Evolutionary conservation across 352 stramenopile genomes (phyloP).

Genomic region (Pythium aphanidermatum): DNA sequence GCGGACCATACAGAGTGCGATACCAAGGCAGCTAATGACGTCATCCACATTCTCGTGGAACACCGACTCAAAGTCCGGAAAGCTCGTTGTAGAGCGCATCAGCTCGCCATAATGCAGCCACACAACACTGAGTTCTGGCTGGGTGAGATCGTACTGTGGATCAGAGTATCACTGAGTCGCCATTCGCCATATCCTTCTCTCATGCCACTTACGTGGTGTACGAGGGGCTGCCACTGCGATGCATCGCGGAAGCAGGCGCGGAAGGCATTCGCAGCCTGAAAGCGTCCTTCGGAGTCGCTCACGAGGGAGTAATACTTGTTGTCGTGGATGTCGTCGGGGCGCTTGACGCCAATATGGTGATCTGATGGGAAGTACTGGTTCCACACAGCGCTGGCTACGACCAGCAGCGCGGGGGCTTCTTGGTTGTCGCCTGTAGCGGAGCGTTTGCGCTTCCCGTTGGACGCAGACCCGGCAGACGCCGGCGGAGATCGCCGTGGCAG

Average conservation of each 20-base stretch:
- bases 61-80: slow-evolving; percentile 21
- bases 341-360: slow-evolving; percentile 31
- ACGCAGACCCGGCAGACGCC: background rate
- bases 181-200: background rate
- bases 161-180: background rate
- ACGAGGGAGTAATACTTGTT: slow-evolving; percentile 23
- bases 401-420: slow-evolving; percentile 5
- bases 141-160: slow-evolving; percentile 22
- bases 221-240: slow-evolving; percentile 21
- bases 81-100: slow-evolving; percentile 17
- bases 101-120: slow-evolving; percentile 25
- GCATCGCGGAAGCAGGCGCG: slow-evolving; percentile 22
- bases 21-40: slow-evolving; percentile 26
- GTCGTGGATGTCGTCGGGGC: slow-evolving; percentile 15
- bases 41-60: slow-evolving; percentile 26
- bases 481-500: slow-evolving; percentile 13
- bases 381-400: slow-evolving; percentile 61
- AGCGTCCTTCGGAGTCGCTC: slow-evolving; percentile 21
- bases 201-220: slow-evolving; percentile 19
- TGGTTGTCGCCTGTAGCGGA: background rate
- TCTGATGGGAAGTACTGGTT: slow-evolving; percentile 73
- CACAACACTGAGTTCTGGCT: slow-evolving; percentile 20
- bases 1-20: slow-evolving; percentile 29
- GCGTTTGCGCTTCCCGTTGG: slow-evolving; percentile 3
- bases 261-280: slow-evolving; percentile 26